phyloP scores from a whole-genome alignment of 2,329 filamentous ascomycete genomes.

The Stemphylium beticola region DNA sequence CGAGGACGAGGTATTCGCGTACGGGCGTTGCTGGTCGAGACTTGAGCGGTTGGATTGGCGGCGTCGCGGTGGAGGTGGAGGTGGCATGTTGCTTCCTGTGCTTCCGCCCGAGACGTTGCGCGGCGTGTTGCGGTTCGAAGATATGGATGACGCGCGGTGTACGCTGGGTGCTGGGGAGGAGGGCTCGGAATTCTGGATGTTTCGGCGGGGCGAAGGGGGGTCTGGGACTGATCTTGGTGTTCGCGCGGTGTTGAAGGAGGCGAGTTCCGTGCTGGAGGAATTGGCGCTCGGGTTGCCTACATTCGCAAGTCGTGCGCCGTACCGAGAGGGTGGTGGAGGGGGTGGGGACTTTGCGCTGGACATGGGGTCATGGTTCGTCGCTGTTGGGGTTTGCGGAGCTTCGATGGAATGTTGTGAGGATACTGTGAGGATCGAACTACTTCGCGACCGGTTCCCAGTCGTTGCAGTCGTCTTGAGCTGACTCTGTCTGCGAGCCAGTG shows the following conservation, averaged over 20 bases:
- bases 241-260: slow-evolving; percentile 26
- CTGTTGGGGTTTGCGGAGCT: slow-evolving; percentile 23
- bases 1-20: slow-evolving; percentile 20
- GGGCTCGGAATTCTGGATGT: slow-evolving; percentile 33
- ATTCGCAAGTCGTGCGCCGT: slow-evolving; percentile 35
- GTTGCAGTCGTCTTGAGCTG: slow-evolving; percentile 41
- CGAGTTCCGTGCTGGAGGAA: slow-evolving; percentile 40
- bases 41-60: slow-evolving; percentile 43
- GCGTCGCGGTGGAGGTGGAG: slow-evolving; percentile 42
- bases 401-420: slow-evolving; percentile 46
- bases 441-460: slow-evolving; percentile 37
- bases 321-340: slow-evolving; percentile 43
- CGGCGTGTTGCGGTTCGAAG: slow-evolving; percentile 32
- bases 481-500: slow-evolving; percentile 44
- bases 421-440: slow-evolving; percentile 45
- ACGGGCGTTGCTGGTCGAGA: slow-evolving; percentile 40
- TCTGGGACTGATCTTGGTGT: slow-evolving; percentile 30
- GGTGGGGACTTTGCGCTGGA: slow-evolving; percentile 37
- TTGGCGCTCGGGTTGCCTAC: slow-evolving; percentile 34
- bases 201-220: slow-evolving; percentile 30
- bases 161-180: slow-evolving; percentile 26
- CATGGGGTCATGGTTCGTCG: slow-evolving; percentile 21
- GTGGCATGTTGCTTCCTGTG: slow-evolving; percentile 28
- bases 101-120: slow-evolving; percentile 39
- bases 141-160: slow-evolving; percentile 35